Evolutionary conservation across 441 rosid genomes (phyloP).

Genomic region (Macaranga tanarius): DNA sequence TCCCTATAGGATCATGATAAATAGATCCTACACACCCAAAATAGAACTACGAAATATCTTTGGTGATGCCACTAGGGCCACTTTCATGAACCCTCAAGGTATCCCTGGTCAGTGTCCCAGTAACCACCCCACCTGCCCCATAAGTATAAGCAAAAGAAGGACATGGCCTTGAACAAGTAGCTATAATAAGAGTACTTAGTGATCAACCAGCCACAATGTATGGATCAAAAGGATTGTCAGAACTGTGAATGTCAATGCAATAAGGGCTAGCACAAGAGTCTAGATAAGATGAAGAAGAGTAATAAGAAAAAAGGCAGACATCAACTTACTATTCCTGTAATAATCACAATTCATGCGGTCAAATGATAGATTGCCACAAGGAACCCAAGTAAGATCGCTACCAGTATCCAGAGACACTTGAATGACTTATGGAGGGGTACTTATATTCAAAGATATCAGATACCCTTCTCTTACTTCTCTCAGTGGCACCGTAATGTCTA

Average conservation of each 20-base stretch:
- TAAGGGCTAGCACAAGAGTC: conserved; percentile 56
- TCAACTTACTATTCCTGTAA: conserved; percentile 41
- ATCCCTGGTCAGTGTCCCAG: conserved; percentile 61
- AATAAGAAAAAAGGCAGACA: conserved; percentile 52
- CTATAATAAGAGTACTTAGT: conserved; percentile 47
- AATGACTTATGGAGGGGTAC: conserved; percentile 73
- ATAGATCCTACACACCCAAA: conserved; percentile 75
- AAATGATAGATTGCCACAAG: conserved; percentile 72
- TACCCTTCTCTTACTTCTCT: conserved; percentile 77
- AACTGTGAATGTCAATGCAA: conserved; percentile 66
- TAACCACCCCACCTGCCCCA: conserved; percentile 63
- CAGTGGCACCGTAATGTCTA: conserved; percentile 49
- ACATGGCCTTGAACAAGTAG: conserved; percentile 64
- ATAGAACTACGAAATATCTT: conserved; percentile 50
- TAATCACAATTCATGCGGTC: conserved; percentile 73
- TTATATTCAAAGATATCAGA: conserved; percentile 62
- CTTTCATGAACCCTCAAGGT: conserved; percentile 49
- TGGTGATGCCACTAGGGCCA: conserved; percentile 22
- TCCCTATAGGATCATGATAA: conserved; percentile 69
- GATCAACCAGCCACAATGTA: conserved; percentile 74
- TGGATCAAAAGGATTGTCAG: conserved; percentile 65
- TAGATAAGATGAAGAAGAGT: conserved; percentile 54
- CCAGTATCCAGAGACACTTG: conserved; percentile 88
- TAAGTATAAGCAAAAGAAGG: conserved; percentile 86
- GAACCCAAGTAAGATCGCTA: conserved; percentile 90